Evolutionary conservation across 768 basidiomycete genomes (phyloP).

Genomic region (Lentinula edodes): DNA sequence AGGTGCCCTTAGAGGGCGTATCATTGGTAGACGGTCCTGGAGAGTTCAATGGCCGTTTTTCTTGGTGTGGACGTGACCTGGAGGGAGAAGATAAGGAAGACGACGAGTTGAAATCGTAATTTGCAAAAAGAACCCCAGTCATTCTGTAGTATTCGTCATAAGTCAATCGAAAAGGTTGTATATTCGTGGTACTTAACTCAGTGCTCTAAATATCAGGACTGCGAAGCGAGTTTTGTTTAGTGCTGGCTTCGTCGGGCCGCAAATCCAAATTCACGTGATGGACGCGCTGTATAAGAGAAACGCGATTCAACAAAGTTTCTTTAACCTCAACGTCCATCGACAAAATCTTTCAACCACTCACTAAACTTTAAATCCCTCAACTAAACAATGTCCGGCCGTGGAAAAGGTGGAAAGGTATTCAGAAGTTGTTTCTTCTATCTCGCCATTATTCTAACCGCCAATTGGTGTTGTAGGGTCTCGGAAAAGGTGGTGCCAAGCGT

Average conservation of each 20-base stretch:
- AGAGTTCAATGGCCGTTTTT: not conserved
- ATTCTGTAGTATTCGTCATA: not conserved
- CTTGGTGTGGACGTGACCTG: not conserved
- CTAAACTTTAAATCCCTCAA: constrained; percentile 1
- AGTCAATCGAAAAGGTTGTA: not conserved
- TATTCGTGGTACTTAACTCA: no score
- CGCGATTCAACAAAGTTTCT: not conserved
- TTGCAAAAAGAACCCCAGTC: not conserved
- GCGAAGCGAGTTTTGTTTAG: no score
- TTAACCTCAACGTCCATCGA: not conserved
- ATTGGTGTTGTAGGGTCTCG: constrained; percentile 42
- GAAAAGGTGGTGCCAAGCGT: constrained; percentile 73
- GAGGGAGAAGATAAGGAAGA: not conserved
- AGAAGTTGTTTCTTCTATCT: not conserved
- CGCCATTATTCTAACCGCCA: not conserved
- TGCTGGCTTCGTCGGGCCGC: not conserved
- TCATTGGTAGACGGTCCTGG: not conserved
- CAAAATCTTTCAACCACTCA: not conserved
- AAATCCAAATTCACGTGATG: not conserved
- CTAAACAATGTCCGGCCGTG: constrained; percentile 64
- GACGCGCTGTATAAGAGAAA: not conserved
- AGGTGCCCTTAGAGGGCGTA: not conserved
- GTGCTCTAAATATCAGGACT: no score
- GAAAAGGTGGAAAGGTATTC: constrained; percentile 65
- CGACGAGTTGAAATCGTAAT: not conserved